Conservation (phyloP, 192 early-diverging fungal species). For the Coemansia sp. region DNA sequence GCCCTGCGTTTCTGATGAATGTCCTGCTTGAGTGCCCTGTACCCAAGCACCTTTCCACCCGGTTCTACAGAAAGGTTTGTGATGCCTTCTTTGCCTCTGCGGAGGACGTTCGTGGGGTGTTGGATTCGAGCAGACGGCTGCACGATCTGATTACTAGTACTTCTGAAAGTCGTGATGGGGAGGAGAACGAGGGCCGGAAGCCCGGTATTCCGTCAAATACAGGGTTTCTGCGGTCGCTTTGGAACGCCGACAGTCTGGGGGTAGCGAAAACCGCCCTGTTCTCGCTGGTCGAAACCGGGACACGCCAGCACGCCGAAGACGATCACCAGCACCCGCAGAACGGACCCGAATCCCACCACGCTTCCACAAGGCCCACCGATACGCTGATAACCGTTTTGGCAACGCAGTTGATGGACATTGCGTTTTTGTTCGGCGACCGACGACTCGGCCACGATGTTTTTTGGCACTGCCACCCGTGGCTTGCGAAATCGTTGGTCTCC, state of each 20-base stretch:
- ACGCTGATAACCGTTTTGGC: slow-evolving; percentile 18
- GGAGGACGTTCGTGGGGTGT: neutral
- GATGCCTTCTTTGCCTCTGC: neutral
- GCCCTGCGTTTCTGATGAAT: slow-evolving; percentile 28
- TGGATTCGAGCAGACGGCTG: neutral
- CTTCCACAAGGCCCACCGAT: neutral
- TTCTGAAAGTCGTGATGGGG: neutral
- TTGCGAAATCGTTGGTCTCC: slow-evolving; percentile 8
- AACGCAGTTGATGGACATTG: slow-evolving; percentile 24
- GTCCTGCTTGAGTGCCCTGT: slow-evolving; percentile 17
- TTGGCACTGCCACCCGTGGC: slow-evolving; percentile 5
- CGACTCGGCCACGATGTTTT: slow-evolving; percentile 11
- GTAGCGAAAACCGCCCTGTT: neutral
- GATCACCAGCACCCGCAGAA: neutral
- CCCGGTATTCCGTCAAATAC: neutral
- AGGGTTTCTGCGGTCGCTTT: slow-evolving; percentile 17
- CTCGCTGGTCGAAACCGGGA: neutral
- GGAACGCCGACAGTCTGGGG: slow-evolving; percentile 12
- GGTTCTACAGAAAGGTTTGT: slow-evolving; percentile 8
- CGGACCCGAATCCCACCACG: neutral
- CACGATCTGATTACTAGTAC: neutral
- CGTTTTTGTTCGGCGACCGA: neutral
- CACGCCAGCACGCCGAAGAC: too few species aligned
- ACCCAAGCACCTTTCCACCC: neutral
- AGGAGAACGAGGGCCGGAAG: neutral